Conservation (phyloP, 73 alveolate species). For the Paramecium sonneborni region DNA sequence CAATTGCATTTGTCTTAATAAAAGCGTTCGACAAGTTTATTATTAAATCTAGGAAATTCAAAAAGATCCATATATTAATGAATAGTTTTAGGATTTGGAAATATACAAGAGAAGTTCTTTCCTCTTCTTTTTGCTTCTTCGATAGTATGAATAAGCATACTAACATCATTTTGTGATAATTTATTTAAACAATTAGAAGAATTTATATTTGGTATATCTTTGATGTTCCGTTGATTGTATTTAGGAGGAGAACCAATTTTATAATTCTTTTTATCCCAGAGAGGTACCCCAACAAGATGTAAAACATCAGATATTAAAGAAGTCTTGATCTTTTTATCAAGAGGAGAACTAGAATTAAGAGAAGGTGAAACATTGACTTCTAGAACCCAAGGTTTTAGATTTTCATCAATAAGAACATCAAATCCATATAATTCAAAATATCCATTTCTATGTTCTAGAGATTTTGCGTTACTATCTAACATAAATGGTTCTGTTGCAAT, state of each 20-base stretch:
- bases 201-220: constrained; percentile 24
- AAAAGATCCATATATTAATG: constrained; percentile 32
- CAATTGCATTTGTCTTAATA: not conserved
- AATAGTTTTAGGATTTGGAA: constrained; percentile 53
- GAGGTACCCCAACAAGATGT: constrained; percentile 83
- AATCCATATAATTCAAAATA: constrained; percentile 95
- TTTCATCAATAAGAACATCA: constrained; percentile 87
- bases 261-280: constrained; percentile 78
- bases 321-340: constrained; percentile 89
- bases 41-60: constrained; percentile 62
- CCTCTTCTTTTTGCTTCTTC: constrained; percentile 57
- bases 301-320: constrained; percentile 84
- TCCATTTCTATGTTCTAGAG: constrained; percentile 69
- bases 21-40: constrained; percentile 25
- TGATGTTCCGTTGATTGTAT: constrained; percentile 9
- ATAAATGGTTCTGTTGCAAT: constrained; percentile 83
- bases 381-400: constrained; percentile 90
- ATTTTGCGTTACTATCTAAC: constrained; percentile 62
- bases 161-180: not conserved
- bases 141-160: constrained; percentile 23
- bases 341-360: constrained; percentile 82
- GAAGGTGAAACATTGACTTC: constrained; percentile 95
- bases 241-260: not conserved
- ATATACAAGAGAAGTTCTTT: constrained; percentile 43
- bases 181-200: constrained; percentile 11